A percentile compares a stretch with the other conserved stretches of the same genome.
phyloP scores from a whole-genome alignment of 257 asterid genomes.

The Echites panduratus region DNA sequence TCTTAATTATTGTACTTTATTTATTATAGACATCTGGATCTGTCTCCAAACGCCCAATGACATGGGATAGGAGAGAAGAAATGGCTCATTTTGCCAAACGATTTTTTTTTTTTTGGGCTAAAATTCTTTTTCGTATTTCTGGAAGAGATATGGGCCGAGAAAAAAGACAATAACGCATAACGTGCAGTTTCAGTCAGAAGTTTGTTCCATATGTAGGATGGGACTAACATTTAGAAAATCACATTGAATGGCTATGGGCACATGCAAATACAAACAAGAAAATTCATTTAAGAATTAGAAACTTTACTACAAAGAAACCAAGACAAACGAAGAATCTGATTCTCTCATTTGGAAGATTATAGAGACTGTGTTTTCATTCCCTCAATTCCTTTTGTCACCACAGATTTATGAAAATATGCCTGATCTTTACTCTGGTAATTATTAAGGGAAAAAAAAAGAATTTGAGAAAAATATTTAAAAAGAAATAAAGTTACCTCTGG shows the following conservation, averaged over 20 bases:
- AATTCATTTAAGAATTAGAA: background rate
- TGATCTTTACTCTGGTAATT: too few species aligned
- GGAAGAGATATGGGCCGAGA: too few species aligned
- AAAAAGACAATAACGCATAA: background rate
- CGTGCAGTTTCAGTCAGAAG: too few species aligned
- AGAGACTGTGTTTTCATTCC: background rate
- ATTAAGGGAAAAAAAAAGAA: background rate
- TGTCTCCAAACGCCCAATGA: background rate
- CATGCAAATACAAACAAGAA: background rate
- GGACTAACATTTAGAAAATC: background rate
- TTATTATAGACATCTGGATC: background rate
- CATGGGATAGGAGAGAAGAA: background rate
- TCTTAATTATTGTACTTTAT: background rate
- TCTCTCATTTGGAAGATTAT: slow-evolving; percentile 14
- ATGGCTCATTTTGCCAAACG: too few species aligned
- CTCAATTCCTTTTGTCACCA: background rate
- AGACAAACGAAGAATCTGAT: slow-evolving; percentile 4
- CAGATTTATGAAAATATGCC: background rate
- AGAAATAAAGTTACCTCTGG: slow-evolving; percentile 29
- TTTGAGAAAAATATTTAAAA: too few species aligned
- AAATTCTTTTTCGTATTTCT: too few species aligned
- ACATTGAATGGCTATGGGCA: background rate
- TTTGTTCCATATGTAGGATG: background rate
- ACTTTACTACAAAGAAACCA: background rate
- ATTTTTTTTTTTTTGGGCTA: too few species aligned